Percentiles rank a stretch among this genome's conserved stretches.
Evolutionary conservation across 805 yeast genomes (phyloP).

Genomic region (Cyberlindnera saturnus): DNA sequence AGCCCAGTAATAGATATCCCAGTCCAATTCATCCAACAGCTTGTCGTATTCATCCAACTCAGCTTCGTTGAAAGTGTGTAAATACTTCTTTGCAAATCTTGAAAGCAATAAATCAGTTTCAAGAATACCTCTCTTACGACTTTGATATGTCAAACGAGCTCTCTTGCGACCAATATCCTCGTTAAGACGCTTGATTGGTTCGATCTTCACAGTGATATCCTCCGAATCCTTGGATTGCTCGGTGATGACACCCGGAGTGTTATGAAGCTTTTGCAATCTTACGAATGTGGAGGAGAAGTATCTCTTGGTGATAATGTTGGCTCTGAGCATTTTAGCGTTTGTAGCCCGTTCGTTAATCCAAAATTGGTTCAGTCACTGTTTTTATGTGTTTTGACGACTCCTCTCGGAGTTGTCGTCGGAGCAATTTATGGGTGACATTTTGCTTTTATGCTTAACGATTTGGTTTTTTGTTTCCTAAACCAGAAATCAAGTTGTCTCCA

Average conservation of each 20-base stretch:
- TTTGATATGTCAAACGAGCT: slow-evolving; percentile 87
- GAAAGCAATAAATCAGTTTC: slow-evolving; percentile 86
- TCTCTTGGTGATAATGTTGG: slow-evolving; percentile 1
- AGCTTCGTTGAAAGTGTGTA: slow-evolving; percentile 49
- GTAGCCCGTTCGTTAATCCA: too few relatives aligned
- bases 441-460: too few relatives aligned
- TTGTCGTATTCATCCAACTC: slow-evolving; percentile 82
- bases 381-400: background rate
- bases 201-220: slow-evolving; percentile 37
- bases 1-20: slow-evolving; percentile 99
- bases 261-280: slow-evolving; percentile 8
- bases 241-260: slow-evolving; percentile 21
- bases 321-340: slow-evolving; percentile 3
- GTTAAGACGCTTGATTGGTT: slow-evolving; percentile 71
- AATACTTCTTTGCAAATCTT: slow-evolving; percentile 74
- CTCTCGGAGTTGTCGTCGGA: too few relatives aligned
- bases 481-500: too few relatives aligned
- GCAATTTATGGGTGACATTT: too few relatives aligned
- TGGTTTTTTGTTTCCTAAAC: too few relatives aligned
- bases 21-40: slow-evolving; percentile 88
- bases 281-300: slow-evolving; percentile 6
- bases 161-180: slow-evolving; percentile 71
- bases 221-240: slow-evolving; percentile 6
- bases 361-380: background rate
- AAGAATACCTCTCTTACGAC: slow-evolving; percentile 90